phyloP scores from a whole-genome alignment of 371 early-diverging fungal genomes.

The Saksenaea vasiformis region DNA sequence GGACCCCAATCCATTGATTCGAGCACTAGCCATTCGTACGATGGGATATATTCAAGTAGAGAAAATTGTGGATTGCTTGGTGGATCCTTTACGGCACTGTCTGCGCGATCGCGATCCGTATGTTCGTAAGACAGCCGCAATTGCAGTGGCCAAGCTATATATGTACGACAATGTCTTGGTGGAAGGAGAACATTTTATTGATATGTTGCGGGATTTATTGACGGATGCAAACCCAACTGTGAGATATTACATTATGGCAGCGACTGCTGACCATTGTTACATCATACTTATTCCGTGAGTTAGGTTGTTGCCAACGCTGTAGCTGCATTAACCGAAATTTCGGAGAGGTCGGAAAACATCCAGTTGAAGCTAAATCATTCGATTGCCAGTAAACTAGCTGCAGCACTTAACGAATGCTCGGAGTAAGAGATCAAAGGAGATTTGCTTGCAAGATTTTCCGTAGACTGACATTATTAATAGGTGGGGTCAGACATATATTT shows the following conservation, averaged over 20 bases:
- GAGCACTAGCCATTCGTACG: slow-evolving; percentile 96
- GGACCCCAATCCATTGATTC: slow-evolving; percentile 90
- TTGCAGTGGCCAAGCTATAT: slow-evolving; percentile 89
- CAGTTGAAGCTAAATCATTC: slow-evolving; percentile 79
- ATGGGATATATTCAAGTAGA: slow-evolving; percentile 96
- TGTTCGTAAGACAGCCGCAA: slow-evolving; percentile 68
- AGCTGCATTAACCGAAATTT: slow-evolving; percentile 92
- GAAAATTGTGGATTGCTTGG: slow-evolving; percentile 86
- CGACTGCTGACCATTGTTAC: not conserved
- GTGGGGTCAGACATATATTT: slow-evolving; percentile 96
- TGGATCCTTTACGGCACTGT: slow-evolving; percentile 85
- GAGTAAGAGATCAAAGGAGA: slow-evolving; percentile 57
- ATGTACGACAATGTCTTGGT: slow-evolving; percentile 31
- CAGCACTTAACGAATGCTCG: slow-evolving; percentile 96
- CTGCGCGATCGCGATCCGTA: slow-evolving; percentile 78
- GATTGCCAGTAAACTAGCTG: slow-evolving; percentile 85
- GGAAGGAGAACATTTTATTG: slow-evolving; percentile 66
- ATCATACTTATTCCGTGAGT: not conserved
- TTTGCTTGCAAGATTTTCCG: not conserved
- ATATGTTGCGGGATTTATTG: slow-evolving; percentile 84
- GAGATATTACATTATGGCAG: slow-evolving; percentile 22
- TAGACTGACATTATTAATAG: slow-evolving; percentile 30
- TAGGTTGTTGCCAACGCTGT: slow-evolving; percentile 96
- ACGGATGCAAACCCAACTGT: slow-evolving; percentile 91
- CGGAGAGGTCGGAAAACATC: slow-evolving; percentile 77